Percentiles rank a stretch among this genome's conserved stretches.
These are phyloP conservation scores for Cyberlindnera subsufficiens DNA, from an alignment of 805 yeast species.

Conservation along the genomic window DNA sequence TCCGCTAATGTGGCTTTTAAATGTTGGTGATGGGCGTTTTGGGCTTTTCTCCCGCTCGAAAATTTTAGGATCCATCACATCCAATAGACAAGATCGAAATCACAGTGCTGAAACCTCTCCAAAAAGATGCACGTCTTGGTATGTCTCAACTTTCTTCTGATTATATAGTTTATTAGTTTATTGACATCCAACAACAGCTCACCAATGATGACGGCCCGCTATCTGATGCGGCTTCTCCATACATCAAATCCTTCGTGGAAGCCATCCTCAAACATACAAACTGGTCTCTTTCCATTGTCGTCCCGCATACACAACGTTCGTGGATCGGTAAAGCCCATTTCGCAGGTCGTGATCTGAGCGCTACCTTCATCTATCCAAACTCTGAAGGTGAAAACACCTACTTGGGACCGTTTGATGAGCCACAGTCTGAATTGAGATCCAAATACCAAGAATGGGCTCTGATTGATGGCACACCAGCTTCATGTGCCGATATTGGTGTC, in stretches of 20 bases:
- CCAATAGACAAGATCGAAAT: neutral
- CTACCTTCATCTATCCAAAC: conserved; percentile 60
- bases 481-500: conserved; percentile 87
- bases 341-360: conserved; percentile 61
- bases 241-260: conserved; percentile 73
- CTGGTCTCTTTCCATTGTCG: conserved; percentile 81
- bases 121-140: conserved; percentile 12
- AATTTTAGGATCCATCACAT: neutral
- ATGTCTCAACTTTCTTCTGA: neutral
- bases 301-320: conserved; percentile 79
- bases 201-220: conserved; percentile 98
- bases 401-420: conserved; percentile 61
- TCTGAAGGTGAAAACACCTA: conserved; percentile 41
- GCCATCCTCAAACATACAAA: conserved; percentile 58
- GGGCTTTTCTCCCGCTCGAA: neutral
- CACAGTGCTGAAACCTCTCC: neutral
- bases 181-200: conserved; percentile 24
- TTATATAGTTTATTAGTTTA: neutral
- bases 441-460: conserved; percentile 74
- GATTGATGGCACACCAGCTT: conserved; percentile 92
- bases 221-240: conserved; percentile 73
- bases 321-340: conserved; percentile 99
- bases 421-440: conserved; percentile 34
- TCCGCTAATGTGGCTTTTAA: neutral
- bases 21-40: neutral